Base-by-base conservation (phyloP, 2,329 filamentous ascomycete species). In the Penicillium sp. region DNA sequence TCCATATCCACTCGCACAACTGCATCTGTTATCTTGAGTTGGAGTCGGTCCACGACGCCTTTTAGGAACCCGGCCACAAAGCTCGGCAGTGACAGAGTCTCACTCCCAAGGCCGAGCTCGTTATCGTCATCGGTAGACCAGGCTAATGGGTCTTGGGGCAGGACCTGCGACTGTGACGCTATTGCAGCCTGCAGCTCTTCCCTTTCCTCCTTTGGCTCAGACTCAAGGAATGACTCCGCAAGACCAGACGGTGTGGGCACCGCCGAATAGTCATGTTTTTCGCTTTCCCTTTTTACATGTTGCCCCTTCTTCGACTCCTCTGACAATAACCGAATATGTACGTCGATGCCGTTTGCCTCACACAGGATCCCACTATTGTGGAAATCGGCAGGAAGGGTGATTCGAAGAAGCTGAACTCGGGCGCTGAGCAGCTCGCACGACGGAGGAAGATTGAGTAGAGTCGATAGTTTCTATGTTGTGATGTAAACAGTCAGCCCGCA, bases 381-480 rank as follows among this genome's bases (percentile, higher is more conserved):
- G 61, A 97, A 87, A 72, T 97, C 90, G 69, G 94, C 87, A 13
- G 93, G 91, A 48, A 97, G 82, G 8, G 88, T 95, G 51, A 97
- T 78, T 65, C 89, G 88, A 25, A 97, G 82, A 7, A 88, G 79
- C 3, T 88, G 77, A 50, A 96, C 85, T 60, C 86, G 86, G 54
- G 93, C 92, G 68, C 85, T 87, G 50, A 84, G 82, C 13, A 97
- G 78, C 57, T 83, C 80, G 67, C 94, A 83, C 6, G 84, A 83
- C 1, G 86, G 75, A 0, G 92, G 92, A 3, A 97, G 83, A 64
- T 87, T 83, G 5, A 96, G 79, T 21, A 93, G 74, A 46, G 82
- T 80, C 58, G 90, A 82, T 53, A 96, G 81, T 84, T 93, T 94
- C 90, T 96, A 60, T 64, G 54, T 35, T 10, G 57, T 41, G 16